These are phyloP conservation scores for Excoecaria agallocha DNA, from an alignment of 345 rosid species.

Conservation along the genomic window DNA sequence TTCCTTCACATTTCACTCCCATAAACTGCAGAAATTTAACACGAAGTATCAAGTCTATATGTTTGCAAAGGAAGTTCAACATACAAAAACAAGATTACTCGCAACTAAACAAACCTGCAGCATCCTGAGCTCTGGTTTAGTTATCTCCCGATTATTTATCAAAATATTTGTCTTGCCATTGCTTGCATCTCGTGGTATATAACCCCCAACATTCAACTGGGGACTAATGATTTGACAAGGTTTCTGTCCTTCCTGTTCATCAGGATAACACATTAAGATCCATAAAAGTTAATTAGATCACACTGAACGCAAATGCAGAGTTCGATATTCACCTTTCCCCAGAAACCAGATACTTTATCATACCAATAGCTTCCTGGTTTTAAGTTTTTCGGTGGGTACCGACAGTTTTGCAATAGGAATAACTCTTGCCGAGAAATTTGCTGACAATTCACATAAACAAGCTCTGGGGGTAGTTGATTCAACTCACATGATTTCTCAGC, in stretches of 20 bases:
- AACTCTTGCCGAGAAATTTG: slow-evolving; percentile 51
- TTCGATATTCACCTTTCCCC: slow-evolving; percentile 79
- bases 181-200: slow-evolving; percentile 48
- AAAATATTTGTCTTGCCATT: slow-evolving; percentile 62
- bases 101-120: slow-evolving; percentile 54
- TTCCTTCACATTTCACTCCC: slow-evolving; percentile 71
- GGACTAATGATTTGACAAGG: slow-evolving; percentile 77
- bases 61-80: neutral
- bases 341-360: slow-evolving; percentile 71
- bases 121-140: slow-evolving; percentile 54
- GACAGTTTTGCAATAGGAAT: slow-evolving; percentile 49
- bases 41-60: slow-evolving; percentile 4
- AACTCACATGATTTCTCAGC: slow-evolving; percentile 52
- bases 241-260: slow-evolving; percentile 63
- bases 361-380: slow-evolving; percentile 86
- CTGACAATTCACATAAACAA: slow-evolving; percentile 53
- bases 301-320: neutral
- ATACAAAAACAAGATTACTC: neutral
- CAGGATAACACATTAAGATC: slow-evolving; percentile 20
- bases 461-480: slow-evolving; percentile 73
- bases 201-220: slow-evolving; percentile 51
- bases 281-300: slow-evolving; percentile 3
- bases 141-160: slow-evolving; percentile 67
- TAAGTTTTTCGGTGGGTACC: slow-evolving; percentile 66
- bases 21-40: slow-evolving; percentile 42